Percentiles rank a stretch among this genome's conserved stretches.
Evolutionary conservation across 2,329 filamentous ascomycete species (phyloP).

Genomic region (Phyllosticta ampelicida): DNA sequence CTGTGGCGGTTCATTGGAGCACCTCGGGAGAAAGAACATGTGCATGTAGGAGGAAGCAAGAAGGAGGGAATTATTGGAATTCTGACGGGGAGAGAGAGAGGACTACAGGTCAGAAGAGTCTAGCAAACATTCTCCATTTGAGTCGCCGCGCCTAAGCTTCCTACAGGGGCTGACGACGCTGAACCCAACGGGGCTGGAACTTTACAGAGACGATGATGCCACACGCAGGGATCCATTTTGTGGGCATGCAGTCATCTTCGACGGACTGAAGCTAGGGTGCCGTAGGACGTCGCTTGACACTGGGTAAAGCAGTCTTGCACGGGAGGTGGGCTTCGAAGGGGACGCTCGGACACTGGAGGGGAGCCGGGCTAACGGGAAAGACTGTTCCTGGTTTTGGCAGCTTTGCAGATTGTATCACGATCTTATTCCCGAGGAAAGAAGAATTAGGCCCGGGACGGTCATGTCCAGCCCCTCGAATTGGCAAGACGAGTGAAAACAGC

Average conservation of each 20-base stretch:
- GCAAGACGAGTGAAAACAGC: neutral
- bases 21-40: neutral
- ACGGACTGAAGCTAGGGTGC: neutral
- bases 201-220: neutral
- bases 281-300: neutral
- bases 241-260: neutral
- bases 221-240: neutral
- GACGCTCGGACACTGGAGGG: neutral
- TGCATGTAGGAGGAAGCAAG: neutral
- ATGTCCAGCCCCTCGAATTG: neutral
- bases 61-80: neutral
- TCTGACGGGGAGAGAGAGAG: neutral
- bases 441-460: neutral
- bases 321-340: neutral
- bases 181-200: neutral
- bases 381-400: neutral
- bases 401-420: neutral
- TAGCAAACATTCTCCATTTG: neutral
- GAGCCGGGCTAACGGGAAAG: neutral
- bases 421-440: neutral
- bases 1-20: neutral
- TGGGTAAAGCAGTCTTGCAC: neutral
- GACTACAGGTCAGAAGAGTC: neutral
- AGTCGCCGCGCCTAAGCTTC: neutral
- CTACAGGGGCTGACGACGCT: neutral